These are phyloP conservation scores for Clathrospora elynae DNA, from an alignment of 2,329 filamentous ascomycete species.

Conservation along the genomic window DNA sequence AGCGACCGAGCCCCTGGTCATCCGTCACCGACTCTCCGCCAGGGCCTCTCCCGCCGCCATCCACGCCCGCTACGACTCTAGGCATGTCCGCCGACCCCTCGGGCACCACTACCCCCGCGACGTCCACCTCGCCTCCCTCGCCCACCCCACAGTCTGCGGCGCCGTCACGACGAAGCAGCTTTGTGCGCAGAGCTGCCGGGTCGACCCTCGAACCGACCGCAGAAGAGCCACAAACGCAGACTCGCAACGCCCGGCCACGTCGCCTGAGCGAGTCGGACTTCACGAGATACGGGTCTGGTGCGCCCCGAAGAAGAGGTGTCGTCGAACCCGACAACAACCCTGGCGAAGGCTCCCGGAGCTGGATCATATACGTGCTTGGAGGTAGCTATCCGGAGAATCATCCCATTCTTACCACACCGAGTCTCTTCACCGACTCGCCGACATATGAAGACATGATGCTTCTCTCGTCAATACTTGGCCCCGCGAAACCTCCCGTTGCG, in stretches of 20 bases:
- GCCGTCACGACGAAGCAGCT: constrained; percentile 49
- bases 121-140: constrained; percentile 39
- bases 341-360: constrained; percentile 64
- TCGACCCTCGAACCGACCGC: constrained; percentile 51
- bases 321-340: constrained; percentile 63
- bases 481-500: constrained; percentile 71
- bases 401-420: constrained; percentile 71
- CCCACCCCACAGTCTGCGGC: constrained; percentile 44
- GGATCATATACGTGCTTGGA: constrained; percentile 74
- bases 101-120: constrained; percentile 52
- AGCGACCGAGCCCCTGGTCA: constrained; percentile 51
- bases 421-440: constrained; percentile 71
- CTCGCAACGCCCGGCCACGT: constrained; percentile 57
- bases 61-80: constrained; percentile 63
- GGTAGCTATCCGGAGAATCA: constrained; percentile 73
- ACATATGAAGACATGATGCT: constrained; percentile 76
- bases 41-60: constrained; percentile 66
- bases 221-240: constrained; percentile 46
- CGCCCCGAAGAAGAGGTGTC: constrained; percentile 66
- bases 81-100: constrained; percentile 61
- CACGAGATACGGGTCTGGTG: constrained; percentile 65
- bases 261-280: constrained; percentile 65
- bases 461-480: constrained; percentile 68
- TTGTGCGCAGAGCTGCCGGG: constrained; percentile 47
- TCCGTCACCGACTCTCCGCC: constrained; percentile 61